A percentile compares a stretch with the other conserved stretches of the same genome.
phyloP scores from a whole-genome alignment of 2,329 filamentous ascomycete species.

The Trichothecium roseum region DNA sequence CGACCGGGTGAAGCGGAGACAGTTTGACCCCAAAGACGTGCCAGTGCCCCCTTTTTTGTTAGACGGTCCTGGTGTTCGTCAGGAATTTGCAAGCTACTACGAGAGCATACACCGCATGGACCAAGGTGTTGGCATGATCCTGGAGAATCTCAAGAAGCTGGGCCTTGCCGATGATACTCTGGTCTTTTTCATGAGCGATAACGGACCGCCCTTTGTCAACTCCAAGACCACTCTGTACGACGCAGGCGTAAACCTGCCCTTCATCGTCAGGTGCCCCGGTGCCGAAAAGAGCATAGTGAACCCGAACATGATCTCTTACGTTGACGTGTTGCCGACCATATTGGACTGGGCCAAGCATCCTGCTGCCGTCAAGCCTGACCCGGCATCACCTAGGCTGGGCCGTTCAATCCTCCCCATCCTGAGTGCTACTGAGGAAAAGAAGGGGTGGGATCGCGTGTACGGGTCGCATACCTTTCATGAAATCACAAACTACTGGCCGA shows the following conservation, averaged over 20 bases:
- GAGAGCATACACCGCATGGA: constrained; percentile 29
- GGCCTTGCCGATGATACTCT: constrained; percentile 26
- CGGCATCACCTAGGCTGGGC: constrained; percentile 13
- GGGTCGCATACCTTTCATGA: constrained; percentile 43
- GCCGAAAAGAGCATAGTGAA: constrained; percentile 17
- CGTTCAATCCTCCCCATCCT: constrained; percentile 26
- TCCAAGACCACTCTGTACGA: constrained; percentile 41
- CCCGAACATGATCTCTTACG: constrained; percentile 31
- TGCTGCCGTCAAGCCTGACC: not conserved
- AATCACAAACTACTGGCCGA: constrained; percentile 39
- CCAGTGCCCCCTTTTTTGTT: constrained; percentile 28
- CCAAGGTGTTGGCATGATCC: constrained; percentile 27
- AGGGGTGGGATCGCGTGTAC: constrained; percentile 26
- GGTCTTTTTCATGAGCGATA: constrained; percentile 36
- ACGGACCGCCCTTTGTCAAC: constrained; percentile 38
- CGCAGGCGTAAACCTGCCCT: constrained; percentile 31
- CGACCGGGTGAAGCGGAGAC: not conserved
- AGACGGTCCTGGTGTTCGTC: constrained; percentile 26
- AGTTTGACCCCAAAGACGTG: constrained; percentile 17
- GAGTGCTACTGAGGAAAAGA: constrained; percentile 11
- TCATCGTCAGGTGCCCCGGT: constrained; percentile 27
- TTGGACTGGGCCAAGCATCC: constrained; percentile 25
- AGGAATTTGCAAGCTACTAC: constrained; percentile 32
- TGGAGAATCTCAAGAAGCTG: constrained; percentile 19
- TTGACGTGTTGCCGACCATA: constrained; percentile 34